Conservation (phyloP, 164 flowering plant species). For the Aristolochia californica region DNA sequence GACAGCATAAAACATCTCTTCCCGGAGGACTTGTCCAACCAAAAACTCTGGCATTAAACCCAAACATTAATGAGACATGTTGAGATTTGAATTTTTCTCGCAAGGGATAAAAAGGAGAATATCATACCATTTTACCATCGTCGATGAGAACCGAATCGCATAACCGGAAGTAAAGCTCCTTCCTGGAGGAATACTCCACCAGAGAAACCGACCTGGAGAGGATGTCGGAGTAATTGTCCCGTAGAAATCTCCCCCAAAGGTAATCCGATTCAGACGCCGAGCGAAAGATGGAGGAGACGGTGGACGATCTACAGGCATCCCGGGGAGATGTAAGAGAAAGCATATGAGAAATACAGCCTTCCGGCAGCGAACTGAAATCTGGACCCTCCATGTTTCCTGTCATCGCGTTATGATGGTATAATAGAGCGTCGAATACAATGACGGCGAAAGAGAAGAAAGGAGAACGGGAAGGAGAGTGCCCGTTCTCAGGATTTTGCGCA, state of each 20-base stretch:
- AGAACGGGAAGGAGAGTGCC: no score
- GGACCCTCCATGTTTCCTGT: no score
- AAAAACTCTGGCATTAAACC: not conserved
- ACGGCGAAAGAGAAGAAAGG: no score
- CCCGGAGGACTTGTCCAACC: no score
- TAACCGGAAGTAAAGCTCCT: conserved; percentile 23
- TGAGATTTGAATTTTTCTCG: not conserved
- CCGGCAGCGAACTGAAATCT: conserved; percentile 22
- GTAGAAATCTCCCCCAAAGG: conserved; percentile 37
- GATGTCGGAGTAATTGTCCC: conserved; percentile 17
- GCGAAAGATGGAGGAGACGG: conserved; percentile 18
- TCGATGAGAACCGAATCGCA: conserved; percentile 11
- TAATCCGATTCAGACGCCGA: conserved; percentile 24
- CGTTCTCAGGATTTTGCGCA: not conserved
- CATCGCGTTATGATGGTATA: no score
- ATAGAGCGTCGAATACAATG: no score
- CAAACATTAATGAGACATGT: not conserved
- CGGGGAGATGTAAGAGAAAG: conserved; percentile 27
- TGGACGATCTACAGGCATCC: conserved; percentile 29
- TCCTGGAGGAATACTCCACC: conserved; percentile 19
- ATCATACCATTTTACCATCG: conserved; percentile 2
- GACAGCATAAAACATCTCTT: no score
- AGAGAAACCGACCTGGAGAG: conserved; percentile 12
- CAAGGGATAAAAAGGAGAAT: not conserved
- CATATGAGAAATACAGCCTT: conserved; percentile 27